Evolutionary conservation across 2,329 filamentous ascomycete genomes (phyloP).

Genomic region (Pseudogymnoascus sp.): DNA sequence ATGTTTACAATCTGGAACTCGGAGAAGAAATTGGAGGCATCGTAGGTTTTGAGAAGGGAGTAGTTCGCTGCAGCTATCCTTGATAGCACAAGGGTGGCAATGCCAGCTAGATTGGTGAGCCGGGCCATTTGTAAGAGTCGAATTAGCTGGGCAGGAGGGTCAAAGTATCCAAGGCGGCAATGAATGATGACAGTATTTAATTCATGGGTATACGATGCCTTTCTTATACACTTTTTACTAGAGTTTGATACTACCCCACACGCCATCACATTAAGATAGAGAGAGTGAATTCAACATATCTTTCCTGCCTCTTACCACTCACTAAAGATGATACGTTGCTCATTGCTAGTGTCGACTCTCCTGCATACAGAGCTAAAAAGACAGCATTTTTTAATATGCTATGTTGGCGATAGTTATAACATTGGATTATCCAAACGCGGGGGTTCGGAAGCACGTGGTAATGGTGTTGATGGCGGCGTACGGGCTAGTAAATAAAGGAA

Average conservation of each 20-base stretch:
- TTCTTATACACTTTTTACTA: background rate
- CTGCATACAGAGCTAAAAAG: background rate
- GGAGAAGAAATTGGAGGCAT: slow-evolving; percentile 32
- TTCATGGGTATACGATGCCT: background rate
- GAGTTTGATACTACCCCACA: background rate
- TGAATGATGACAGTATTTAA: background rate
- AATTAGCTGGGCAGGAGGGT: too few species aligned
- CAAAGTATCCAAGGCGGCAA: too few species aligned
- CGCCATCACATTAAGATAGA: background rate
- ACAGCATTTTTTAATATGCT: background rate
- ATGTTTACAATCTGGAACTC: slow-evolving; percentile 37
- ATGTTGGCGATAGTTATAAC: background rate
- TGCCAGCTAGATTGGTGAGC: background rate
- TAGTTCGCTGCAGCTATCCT: background rate
- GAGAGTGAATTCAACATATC: background rate
- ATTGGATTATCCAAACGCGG: background rate
- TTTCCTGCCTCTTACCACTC: background rate
- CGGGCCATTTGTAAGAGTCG: background rate
- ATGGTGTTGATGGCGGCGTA: background rate
- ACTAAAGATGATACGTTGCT: background rate
- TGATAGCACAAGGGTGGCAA: background rate
- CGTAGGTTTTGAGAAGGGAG: background rate
- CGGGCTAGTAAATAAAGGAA: background rate
- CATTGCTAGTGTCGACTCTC: background rate
- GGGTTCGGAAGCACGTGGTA: background rate